phyloP scores from a whole-genome alignment of 441 rosid genomes.

The Adansonia gregorii region DNA sequence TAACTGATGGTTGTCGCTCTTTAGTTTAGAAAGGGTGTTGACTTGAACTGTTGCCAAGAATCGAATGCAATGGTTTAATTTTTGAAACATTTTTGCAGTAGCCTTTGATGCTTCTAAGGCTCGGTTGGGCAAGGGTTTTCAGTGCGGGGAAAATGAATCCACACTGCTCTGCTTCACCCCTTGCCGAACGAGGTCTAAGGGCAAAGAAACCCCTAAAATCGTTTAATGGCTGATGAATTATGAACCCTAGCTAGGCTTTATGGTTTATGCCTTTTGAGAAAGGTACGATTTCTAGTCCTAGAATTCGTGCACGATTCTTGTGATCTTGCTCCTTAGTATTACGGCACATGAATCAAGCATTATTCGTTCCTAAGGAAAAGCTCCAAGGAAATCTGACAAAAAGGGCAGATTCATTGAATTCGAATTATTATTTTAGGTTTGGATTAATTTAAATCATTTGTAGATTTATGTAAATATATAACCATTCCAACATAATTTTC shows the following conservation, averaged over 20 bases:
- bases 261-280: neutral
- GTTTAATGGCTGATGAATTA: neutral
- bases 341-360: neutral
- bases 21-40: conserved; percentile 27
- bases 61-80: conserved; percentile 34
- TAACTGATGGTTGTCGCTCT: neutral
- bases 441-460: too few species aligned
- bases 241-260: conserved; percentile 1
- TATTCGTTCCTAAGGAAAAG: neutral
- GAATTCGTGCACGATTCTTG: conserved; percentile 11
- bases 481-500: too few species aligned
- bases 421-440: too few species aligned
- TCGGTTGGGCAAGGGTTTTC: too few species aligned
- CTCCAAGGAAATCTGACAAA: neutral
- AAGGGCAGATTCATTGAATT: too few species aligned
- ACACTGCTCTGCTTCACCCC: too few species aligned
- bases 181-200: too few species aligned
- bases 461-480: too few species aligned
- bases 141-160: too few species aligned
- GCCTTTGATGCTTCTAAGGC: neutral
- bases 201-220: neutral
- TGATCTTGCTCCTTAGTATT: neutral
- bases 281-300: neutral
- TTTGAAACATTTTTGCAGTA: neutral
- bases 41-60: conserved; percentile 27